Evolutionary conservation across 257 asterid species (phyloP).

Genomic region (Agastache rugosa): DNA sequence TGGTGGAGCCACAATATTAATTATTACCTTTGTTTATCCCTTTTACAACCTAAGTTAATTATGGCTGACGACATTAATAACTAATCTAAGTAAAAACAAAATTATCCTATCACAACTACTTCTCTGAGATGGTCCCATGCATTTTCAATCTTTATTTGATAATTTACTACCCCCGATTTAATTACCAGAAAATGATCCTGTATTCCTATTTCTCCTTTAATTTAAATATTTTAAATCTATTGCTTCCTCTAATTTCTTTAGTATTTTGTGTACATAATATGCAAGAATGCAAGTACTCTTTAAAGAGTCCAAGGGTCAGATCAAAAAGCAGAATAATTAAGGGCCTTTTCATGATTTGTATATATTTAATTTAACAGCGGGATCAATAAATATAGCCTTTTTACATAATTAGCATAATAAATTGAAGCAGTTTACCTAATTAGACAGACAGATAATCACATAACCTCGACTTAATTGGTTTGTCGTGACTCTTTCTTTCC

Average conservation of each 20-base stretch:
- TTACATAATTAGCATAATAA: slow-evolving; percentile 28
- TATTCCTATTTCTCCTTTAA: no score
- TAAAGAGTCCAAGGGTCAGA: slow-evolving; percentile 36
- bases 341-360: background rate
- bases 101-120: slow-evolving; percentile 19
- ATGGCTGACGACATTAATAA: slow-evolving; percentile 6
- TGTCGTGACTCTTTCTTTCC: slow-evolving; percentile 40
- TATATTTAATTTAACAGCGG: background rate
- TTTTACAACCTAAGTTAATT: slow-evolving; percentile 14
- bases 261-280: background rate
- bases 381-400: background rate
- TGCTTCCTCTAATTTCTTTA: background rate
- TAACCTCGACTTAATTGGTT: slow-evolving; percentile 50
- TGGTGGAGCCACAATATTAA: slow-evolving; percentile 22
- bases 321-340: slow-evolving; percentile 32
- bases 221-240: background rate
- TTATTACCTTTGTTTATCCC: slow-evolving; percentile 8
- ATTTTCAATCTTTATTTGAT: background rate
- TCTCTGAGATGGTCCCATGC: slow-evolving; percentile 28
- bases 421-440: slow-evolving; percentile 38
- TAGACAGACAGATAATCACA: slow-evolving; percentile 53
- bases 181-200: background rate
- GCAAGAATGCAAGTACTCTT: slow-evolving; percentile 31
- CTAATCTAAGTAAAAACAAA: slow-evolving; percentile 19
- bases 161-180: background rate